Conservation (phyloP, 73 alveolate genomes). For the Stentor roeselii region DNA sequence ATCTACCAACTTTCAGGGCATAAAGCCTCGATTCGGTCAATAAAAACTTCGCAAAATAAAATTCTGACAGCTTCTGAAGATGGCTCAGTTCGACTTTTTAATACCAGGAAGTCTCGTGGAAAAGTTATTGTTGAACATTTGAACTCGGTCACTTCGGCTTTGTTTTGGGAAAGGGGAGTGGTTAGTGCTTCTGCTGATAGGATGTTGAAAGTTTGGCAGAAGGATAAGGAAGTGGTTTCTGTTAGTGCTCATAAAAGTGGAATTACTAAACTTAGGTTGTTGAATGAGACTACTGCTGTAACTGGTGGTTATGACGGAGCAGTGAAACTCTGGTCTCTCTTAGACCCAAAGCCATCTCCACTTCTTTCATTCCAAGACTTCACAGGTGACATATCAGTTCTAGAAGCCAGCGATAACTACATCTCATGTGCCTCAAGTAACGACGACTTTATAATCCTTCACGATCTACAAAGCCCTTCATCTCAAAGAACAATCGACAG, state of each 20-base stretch:
- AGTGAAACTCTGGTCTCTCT: neutral
- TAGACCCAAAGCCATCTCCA: neutral
- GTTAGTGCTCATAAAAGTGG: neutral
- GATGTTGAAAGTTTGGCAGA: neutral
- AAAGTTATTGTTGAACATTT: neutral
- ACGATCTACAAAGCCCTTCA: neutral
- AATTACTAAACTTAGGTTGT: neutral
- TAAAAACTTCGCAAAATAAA: too few relatives aligned
- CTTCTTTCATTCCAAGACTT: neutral
- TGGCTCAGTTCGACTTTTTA: neutral
- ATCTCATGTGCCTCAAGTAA: neutral
- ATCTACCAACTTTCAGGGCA: neutral
- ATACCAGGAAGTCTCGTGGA: neutral
- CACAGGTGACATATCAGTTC: neutral
- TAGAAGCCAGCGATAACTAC: neutral
- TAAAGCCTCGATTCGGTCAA: neutral
- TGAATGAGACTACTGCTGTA: neutral
- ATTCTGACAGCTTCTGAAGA: neutral
- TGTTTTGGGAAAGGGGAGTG: neutral
- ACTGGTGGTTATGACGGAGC: conserved; percentile 6
- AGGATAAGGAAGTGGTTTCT: neutral
- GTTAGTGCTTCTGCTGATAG: conserved; percentile 7
- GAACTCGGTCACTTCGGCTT: neutral
- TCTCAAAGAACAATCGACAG: neutral
- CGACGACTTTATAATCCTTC: neutral